Evolutionary conservation across 176 grass and related monocot genomes (phyloP), one percentile per base, ranked within the genome.

Genomic region (Paspalum vaginatum): DNA sequence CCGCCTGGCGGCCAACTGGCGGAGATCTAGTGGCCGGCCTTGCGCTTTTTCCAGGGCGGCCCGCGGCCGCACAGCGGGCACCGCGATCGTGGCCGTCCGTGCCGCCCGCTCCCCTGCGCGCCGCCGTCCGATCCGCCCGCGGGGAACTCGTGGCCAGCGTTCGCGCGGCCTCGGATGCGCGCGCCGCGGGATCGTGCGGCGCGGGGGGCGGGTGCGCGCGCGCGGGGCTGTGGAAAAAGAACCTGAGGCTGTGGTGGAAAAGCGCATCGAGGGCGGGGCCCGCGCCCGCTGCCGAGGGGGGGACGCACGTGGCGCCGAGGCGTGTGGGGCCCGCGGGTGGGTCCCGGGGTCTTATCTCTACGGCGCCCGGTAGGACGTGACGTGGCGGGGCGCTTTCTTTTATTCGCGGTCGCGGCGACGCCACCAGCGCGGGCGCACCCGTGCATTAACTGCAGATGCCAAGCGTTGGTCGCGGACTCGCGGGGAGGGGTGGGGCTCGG

Each of bases 1-100:
- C 81, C 87, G 75, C 81, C 6, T 7, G 54, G 65, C 24, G 21
- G 69, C 86, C 92, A 91, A 15, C 66, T 95, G 92, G 87, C 84
- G 0, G 15, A 63, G 45, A 49, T 22, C 20, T 52, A 82, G 84
- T 80, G 89, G 93, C 84, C 6, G 11, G 32, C 68, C 55, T 56
- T 83, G 87, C 89, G 87, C 93, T 92, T 95, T 92, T 92, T 25
- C 25, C 61, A 32, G 72, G 79, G 79, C 52, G n/a, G 4, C 64
- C 69, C n/a, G n/a, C n/a, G n/a, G n/a, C 49, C 6, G 65, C n/a
- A n/a, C n/a, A n/a, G n/a, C 5, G 43, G 67, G 24, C 81, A 27
- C 27, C 37, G 26, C 54, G 20, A 13, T 10, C 25, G 56, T 20
- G 43, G 4, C 12, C 26, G 84, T 77, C 50, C 0, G 0, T 0